Evolutionary conservation across 2,329 filamentous ascomycete genomes (phyloP).

Genomic region (Neurospora crassa): DNA sequence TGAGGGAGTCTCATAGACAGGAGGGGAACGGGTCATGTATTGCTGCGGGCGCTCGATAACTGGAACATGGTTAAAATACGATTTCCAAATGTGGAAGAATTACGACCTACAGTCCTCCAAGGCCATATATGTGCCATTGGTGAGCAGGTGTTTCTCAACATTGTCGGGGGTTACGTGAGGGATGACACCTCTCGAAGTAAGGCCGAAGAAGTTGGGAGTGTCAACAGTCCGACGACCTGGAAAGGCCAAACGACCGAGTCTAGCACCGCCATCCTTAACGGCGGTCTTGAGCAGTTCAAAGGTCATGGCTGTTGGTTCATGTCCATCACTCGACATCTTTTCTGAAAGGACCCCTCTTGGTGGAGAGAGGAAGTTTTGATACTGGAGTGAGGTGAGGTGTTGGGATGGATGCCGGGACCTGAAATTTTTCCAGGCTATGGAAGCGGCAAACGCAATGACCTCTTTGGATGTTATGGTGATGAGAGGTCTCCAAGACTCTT

Average conservation of each 20-base stretch:
- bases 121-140: constrained; percentile 67
- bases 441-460: neutral
- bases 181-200: constrained; percentile 73
- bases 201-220: constrained; percentile 74
- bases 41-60: constrained; percentile 42
- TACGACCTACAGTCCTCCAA: constrained; percentile 81
- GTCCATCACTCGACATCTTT: constrained; percentile 13
- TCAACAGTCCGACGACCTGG: constrained; percentile 54
- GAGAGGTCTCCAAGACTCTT: neutral
- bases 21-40: constrained; percentile 32
- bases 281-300: constrained; percentile 40
- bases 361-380: neutral
- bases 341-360: neutral
- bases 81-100: neutral
- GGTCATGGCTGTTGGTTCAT: constrained; percentile 21
- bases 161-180: constrained; percentile 88
- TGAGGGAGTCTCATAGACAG: constrained; percentile 33
- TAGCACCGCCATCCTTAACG: constrained; percentile 34
- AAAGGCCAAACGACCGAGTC: constrained; percentile 59
- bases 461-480: neutral
- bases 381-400: neutral
- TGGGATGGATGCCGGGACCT: neutral
- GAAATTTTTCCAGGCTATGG: neutral
- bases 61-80: constrained; percentile 20
- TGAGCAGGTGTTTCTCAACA: constrained; percentile 51